Conservation (phyloP, 1,284 basidiomycete genomes). For the Tilletia walkeri region DNA sequence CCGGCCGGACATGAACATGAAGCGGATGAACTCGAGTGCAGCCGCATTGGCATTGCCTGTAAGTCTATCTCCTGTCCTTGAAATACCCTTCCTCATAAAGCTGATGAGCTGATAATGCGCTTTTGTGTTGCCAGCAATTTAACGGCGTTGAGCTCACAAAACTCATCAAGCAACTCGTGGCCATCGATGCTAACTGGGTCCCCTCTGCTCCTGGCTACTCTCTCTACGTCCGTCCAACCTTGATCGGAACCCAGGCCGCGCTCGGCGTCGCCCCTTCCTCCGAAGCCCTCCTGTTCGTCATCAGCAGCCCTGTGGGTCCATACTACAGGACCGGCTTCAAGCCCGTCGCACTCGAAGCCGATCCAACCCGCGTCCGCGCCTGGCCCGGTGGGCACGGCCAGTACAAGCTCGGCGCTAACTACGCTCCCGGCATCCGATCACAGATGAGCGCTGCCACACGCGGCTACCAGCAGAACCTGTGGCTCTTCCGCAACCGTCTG, state of each 20-base stretch:
- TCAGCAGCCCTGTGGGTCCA: slow-evolving; percentile 59
- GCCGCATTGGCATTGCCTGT: slow-evolving; percentile 70
- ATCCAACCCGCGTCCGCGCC: slow-evolving; percentile 72
- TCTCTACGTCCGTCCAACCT: slow-evolving; percentile 77
- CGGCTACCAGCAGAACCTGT: slow-evolving; percentile 92
- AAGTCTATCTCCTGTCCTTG: slow-evolving; percentile 45
- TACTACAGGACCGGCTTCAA: slow-evolving; percentile 96
- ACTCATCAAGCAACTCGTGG: slow-evolving; percentile 84
- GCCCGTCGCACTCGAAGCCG: slow-evolving; percentile 86
- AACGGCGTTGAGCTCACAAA: slow-evolving; percentile 75
- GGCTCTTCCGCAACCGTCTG: slow-evolving; percentile 67
- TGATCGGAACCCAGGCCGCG: slow-evolving; percentile 86
- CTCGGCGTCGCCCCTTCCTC: slow-evolving; percentile 84
- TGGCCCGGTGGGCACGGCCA: slow-evolving; percentile 54
- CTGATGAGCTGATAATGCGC: background rate
- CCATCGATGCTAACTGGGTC: slow-evolving; percentile 87
- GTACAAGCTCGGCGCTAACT: slow-evolving; percentile 54
- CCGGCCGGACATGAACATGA: slow-evolving; percentile 97
- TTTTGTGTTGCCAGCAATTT: slow-evolving; percentile 63
- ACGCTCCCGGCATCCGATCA: slow-evolving; percentile 59
- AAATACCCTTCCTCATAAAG: slow-evolving; percentile 1
- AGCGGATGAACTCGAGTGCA: slow-evolving; percentile 70
- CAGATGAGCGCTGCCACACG: slow-evolving; percentile 77
- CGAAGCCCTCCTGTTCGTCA: slow-evolving; percentile 63
- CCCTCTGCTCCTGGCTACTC: slow-evolving; percentile 85